Conservation (phyloP, 371 early-diverging fungal species). For the Mucor ambiguus region DNA sequence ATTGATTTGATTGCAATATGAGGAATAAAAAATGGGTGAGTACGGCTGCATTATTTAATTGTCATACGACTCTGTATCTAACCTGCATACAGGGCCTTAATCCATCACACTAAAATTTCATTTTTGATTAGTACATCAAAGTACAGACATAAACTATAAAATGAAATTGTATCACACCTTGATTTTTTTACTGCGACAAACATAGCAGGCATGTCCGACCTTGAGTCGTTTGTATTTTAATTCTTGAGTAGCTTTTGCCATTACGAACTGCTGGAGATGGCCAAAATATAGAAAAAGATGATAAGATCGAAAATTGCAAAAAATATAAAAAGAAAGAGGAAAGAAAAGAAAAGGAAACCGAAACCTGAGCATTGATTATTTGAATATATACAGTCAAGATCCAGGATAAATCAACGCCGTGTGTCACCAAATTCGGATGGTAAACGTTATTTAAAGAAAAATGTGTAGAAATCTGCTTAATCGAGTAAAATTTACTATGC, state of each 20-base stretch:
- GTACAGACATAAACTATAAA: neutral
- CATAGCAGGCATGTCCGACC: slow-evolving; percentile 35
- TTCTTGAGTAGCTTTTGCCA: slow-evolving; percentile 29
- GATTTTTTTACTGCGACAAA: slow-evolving; percentile 37
- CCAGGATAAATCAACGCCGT: slow-evolving; percentile 13
- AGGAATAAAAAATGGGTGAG: neutral
- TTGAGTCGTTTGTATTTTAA: slow-evolving; percentile 34
- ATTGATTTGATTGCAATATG: neutral
- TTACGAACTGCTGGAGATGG: neutral
- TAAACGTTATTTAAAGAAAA: neutral
- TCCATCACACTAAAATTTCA: slow-evolving; percentile 25
- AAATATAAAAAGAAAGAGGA: neutral
- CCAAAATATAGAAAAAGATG: neutral
- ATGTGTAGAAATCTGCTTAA: neutral
- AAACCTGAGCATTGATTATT: neutral
- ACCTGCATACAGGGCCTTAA: slow-evolving; percentile 38
- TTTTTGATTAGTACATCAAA: neutral
- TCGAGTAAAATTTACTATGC: neutral
- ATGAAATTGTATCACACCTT: slow-evolving; percentile 21
- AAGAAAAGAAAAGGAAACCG: neutral
- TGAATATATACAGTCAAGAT: neutral
- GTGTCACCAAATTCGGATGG: slow-evolving; percentile 7
- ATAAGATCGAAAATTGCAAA: neutral
- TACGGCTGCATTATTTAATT: neutral
- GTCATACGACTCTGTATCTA: neutral